Evolutionary conservation across 345 rosid species (phyloP).

Genomic region (Nephelium lappaceum): DNA sequence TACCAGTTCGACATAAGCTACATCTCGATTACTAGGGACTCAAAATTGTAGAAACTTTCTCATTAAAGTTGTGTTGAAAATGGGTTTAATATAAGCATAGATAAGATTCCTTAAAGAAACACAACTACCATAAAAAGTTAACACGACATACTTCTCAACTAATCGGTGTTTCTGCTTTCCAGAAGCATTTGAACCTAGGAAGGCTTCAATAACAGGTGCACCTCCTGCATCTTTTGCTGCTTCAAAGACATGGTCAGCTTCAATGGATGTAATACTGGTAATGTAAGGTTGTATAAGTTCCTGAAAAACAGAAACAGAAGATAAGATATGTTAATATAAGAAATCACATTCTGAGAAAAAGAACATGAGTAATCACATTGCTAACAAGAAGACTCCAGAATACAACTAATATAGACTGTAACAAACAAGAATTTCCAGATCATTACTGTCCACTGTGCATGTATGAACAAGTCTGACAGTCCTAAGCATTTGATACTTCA

Average conservation of each 20-base stretch:
- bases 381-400: not conserved
- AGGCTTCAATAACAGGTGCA: constrained; percentile 86
- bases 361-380: constrained; percentile 8
- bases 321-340: constrained; percentile 3
- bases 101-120: constrained; percentile 7
- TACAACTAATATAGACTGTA: not conserved
- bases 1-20: not conserved
- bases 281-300: constrained; percentile 71
- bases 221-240: constrained; percentile 78
- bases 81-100: not conserved
- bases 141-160: constrained; percentile 64
- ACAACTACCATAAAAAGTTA: constrained; percentile 14
- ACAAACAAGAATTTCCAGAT: not conserved
- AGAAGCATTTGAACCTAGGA: constrained; percentile 73
- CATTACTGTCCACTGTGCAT: not conserved
- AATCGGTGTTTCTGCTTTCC: constrained; percentile 72
- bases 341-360: not conserved
- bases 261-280: constrained; percentile 72
- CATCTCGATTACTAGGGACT: not conserved
- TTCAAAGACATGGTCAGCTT: constrained; percentile 63
- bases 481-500: not conserved
- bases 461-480: not conserved
- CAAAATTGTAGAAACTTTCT: not conserved
- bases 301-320: constrained; percentile 43
- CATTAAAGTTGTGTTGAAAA: not conserved